A percentile compares a stretch with the other conserved stretches of the same genome.
These are phyloP conservation scores for Phylloporus sp. DNA, from an alignment of 768 basidiomycete genomes.

Conservation along the genomic window DNA sequence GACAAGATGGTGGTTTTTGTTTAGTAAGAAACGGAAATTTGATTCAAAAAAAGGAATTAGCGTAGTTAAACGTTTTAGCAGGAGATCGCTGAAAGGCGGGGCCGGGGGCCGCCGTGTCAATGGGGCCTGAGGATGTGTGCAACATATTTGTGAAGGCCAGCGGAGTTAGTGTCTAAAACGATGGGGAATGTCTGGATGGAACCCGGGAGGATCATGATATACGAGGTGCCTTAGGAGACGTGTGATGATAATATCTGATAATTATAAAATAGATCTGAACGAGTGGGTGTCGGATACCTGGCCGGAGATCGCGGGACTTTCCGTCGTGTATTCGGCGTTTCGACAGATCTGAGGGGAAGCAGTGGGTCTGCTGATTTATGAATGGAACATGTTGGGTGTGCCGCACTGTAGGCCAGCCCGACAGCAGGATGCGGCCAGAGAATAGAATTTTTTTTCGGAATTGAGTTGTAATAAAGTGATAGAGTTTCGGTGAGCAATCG, in stretches of 20 bases:
- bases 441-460: constrained; percentile 2
- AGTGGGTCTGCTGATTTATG: constrained; percentile 11
- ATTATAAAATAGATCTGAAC: constrained; percentile 9
- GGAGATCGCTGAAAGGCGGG: constrained; percentile 18
- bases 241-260: constrained; percentile 14
- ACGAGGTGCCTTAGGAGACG: background rate
- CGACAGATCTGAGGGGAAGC: constrained; percentile 23
- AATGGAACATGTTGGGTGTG: background rate
- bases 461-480: constrained; percentile 53
- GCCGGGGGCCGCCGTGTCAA: constrained; percentile 1
- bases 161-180: background rate
- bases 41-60: constrained; percentile 32
- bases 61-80: constrained; percentile 31
- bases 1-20: background rate
- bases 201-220: too few relatives aligned
- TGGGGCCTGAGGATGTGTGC: background rate
- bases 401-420: background rate
- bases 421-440: background rate
- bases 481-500: constrained; percentile 44
- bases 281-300: background rate
- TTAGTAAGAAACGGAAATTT: constrained; percentile 22
- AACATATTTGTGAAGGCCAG: background rate
- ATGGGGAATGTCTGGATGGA: too few relatives aligned
- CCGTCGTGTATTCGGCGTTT: constrained; percentile 9
- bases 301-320: constrained; percentile 25